Evolutionary conservation across 169 alveolate species (phyloP).

Genomic region (Hepatocystis sp.): DNA sequence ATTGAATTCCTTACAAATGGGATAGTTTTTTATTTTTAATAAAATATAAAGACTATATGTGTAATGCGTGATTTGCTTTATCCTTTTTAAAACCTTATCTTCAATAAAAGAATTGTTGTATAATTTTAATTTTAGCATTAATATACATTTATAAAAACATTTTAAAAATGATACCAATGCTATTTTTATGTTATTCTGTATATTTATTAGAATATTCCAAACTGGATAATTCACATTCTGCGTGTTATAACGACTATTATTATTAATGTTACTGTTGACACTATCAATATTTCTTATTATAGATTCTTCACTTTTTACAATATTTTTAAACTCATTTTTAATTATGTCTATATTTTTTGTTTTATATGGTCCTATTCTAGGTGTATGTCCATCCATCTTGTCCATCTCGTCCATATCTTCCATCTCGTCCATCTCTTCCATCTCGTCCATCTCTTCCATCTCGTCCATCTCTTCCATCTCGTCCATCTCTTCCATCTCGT

Average conservation of each 20-base stretch:
- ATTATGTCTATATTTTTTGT: neutral
- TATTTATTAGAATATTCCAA: constrained; percentile 17
- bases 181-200: constrained; percentile 26
- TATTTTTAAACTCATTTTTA: neutral
- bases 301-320: neutral
- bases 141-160: constrained; percentile 43
- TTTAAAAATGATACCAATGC: constrained; percentile 62
- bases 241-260: neutral
- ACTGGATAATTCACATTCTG: constrained; percentile 7
- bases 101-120: constrained; percentile 12
- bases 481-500: too few species aligned
- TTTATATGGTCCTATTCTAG: neutral
- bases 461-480: too few species aligned
- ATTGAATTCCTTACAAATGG: constrained; percentile 25
- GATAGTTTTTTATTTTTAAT: constrained; percentile 53
- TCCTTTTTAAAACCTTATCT: constrained; percentile 8
- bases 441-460: neutral
- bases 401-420: constrained; percentile 3
- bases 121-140: constrained; percentile 23
- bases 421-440: neutral
- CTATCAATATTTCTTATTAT: neutral
- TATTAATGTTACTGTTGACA: too few species aligned
- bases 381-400: neutral
- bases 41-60: constrained; percentile 40
- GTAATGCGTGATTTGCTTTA: constrained; percentile 7